phyloP scores from a whole-genome alignment of 331 rosid genomes.

The Pyrus hybrid region DNA sequence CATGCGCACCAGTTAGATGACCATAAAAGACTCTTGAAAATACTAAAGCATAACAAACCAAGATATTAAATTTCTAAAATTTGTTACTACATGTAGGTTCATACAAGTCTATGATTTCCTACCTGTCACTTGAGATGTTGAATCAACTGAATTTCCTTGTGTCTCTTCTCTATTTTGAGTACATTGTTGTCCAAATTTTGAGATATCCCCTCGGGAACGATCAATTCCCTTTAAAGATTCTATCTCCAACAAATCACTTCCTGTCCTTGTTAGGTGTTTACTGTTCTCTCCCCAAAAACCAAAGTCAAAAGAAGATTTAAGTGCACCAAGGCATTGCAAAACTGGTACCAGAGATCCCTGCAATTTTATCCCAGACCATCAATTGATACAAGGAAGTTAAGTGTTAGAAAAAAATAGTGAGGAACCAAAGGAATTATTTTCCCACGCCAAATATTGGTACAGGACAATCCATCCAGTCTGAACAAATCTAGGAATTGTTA shows the following conservation, averaged over 20 bases:
- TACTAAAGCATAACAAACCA: neutral
- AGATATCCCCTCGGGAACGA: slow-evolving; percentile 10
- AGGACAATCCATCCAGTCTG: slow-evolving; percentile 7
- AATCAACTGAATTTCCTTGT: neutral
- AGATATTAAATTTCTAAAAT: neutral
- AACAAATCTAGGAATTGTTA: slow-evolving; percentile 4
- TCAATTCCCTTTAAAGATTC: slow-evolving; percentile 29
- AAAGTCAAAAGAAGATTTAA: slow-evolving; percentile 58
- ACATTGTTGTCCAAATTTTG: neutral
- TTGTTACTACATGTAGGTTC: neutral
- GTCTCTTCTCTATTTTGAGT: slow-evolving; percentile 7
- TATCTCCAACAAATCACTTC: slow-evolving; percentile 51
- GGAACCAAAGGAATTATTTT: neutral
- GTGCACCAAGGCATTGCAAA: slow-evolving; percentile 68
- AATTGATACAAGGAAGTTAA: slow-evolving; percentile 16
- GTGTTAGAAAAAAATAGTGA: neutral
- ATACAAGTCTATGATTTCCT: slow-evolving; percentile 6
- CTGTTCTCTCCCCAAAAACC: slow-evolving; percentile 41
- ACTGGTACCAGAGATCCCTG: slow-evolving; percentile 86
- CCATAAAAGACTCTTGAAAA: neutral
- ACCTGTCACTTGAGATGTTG: slow-evolving; percentile 26
- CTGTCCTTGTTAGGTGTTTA: slow-evolving; percentile 50
- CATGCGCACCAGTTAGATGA: neutral
- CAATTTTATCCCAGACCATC: slow-evolving; percentile 29
- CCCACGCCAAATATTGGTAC: slow-evolving; percentile 1